Evolutionary conservation across 116 monocot genomes (phyloP).

Genomic region (Dioscorea cayenensis): DNA sequence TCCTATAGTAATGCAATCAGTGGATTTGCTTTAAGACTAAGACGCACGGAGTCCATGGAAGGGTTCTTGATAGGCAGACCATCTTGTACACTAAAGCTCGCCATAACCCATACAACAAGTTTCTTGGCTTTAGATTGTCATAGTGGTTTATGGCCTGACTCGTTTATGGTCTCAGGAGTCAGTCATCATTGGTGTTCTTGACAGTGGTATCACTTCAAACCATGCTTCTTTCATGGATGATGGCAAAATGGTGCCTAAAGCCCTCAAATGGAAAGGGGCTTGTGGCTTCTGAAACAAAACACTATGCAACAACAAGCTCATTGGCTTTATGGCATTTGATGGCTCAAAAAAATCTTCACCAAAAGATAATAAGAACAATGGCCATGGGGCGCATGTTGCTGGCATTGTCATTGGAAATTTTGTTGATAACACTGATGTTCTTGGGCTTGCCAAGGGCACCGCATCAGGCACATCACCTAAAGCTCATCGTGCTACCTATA

Average conservation of each 20-base stretch:
- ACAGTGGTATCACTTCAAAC: constrained; percentile 7
- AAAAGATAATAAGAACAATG: background rate
- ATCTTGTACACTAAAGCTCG: background rate
- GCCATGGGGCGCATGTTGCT: constrained; percentile 20
- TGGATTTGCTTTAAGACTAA: constrained; percentile 22
- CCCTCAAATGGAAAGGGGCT: background rate
- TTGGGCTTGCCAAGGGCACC: constrained; percentile 8
- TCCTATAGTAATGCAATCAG: constrained; percentile 16
- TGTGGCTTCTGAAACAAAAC: background rate
- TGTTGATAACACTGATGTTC: constrained; percentile 6
- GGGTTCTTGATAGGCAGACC: constrained; percentile 5
- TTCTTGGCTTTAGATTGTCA: background rate
- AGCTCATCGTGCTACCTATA: constrained; percentile 16
- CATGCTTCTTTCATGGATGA: background rate
- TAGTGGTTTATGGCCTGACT: constrained; percentile 1
- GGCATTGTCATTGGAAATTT: constrained; percentile 12
- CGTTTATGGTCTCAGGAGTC: constrained; percentile 3
- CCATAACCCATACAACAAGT: constrained; percentile 6
- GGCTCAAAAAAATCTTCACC: background rate
- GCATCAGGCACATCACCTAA: constrained; percentile 16
- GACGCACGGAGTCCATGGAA: background rate
- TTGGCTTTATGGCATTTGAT: background rate
- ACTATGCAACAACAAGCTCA: constrained; percentile 23
- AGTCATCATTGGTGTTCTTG: constrained; percentile 18
- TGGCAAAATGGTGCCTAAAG: background rate